These are phyloP conservation scores for Pythium monospermum DNA, from an alignment of 352 stramenopile species.

Conservation along the genomic window DNA sequence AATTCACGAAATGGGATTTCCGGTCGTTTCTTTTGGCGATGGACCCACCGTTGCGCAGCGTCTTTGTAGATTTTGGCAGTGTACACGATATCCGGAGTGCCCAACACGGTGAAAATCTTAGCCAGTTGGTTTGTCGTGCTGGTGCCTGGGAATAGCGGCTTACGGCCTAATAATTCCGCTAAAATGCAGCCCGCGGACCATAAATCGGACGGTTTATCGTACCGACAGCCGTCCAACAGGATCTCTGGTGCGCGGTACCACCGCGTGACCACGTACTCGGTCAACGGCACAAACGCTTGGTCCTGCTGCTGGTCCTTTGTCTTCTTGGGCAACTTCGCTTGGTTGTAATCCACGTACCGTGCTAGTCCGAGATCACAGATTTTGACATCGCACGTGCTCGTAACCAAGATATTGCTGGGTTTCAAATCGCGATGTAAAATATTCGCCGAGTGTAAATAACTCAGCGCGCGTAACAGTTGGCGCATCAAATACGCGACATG, in stretches of 20 bases:
- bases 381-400: slow-evolving; percentile 94
- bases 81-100: slow-evolving; percentile 73
- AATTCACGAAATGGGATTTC: slow-evolving; percentile 68
- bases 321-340: slow-evolving; percentile 38
- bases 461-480: slow-evolving; percentile 94
- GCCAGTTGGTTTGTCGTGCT: slow-evolving; percentile 96
- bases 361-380: slow-evolving; percentile 96
- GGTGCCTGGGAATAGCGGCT: slow-evolving; percentile 94
- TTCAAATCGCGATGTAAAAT: slow-evolving; percentile 97
- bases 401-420: slow-evolving; percentile 95
- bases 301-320: slow-evolving; percentile 4
- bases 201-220: slow-evolving; percentile 71
- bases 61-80: slow-evolving; percentile 65
- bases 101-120: slow-evolving; percentile 94
- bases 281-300: slow-evolving; percentile 61
- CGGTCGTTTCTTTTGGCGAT: slow-evolving; percentile 46
- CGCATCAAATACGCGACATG: slow-evolving; percentile 96
- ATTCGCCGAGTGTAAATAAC: slow-evolving; percentile 96
- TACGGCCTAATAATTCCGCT: slow-evolving; percentile 92
- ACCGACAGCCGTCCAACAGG: slow-evolving; percentile 85
- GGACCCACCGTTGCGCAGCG: slow-evolving; percentile 61
- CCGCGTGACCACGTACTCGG: slow-evolving; percentile 72
- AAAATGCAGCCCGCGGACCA: slow-evolving; percentile 95
- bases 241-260: slow-evolving; percentile 88
- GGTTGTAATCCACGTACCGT: slow-evolving; percentile 59